Percentiles rank a stretch among this genome's conserved stretches.
phyloP scores from a whole-genome alignment of 140 eudicot genomes.

The Oenanthe javanica region DNA sequence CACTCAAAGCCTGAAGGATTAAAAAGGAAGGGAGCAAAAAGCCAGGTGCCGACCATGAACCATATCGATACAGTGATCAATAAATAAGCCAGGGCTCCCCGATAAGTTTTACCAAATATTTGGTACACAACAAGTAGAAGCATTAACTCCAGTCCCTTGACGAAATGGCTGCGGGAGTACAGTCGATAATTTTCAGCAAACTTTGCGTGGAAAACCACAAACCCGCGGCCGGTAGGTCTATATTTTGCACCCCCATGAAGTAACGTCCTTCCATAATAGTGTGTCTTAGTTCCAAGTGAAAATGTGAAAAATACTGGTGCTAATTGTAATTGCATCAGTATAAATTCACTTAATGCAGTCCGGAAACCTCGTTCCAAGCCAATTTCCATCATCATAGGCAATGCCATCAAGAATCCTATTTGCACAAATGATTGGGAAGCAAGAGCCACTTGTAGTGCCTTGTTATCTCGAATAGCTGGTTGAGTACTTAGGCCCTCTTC shows the following conservation, averaged over 20 bases:
- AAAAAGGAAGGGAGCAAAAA: constrained; percentile 83
- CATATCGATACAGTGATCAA: constrained; percentile 69
- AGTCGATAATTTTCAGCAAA: constrained; percentile 86
- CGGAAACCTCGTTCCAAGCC: constrained; percentile 73
- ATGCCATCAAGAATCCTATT: constrained; percentile 70
- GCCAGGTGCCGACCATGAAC: constrained; percentile 94
- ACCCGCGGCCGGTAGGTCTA: constrained; percentile 84
- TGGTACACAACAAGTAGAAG: constrained; percentile 64
- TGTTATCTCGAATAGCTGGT: constrained; percentile 50
- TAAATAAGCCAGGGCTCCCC: constrained; percentile 59
- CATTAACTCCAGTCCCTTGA: constrained; percentile 80
- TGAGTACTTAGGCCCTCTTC: constrained; percentile 46
- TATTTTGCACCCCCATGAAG: constrained; percentile 93
- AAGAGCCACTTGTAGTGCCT: constrained; percentile 71
- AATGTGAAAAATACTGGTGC: constrained; percentile 78
- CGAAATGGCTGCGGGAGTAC: constrained; percentile 83
- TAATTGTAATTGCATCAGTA: constrained; percentile 65
- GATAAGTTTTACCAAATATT: constrained; percentile 53
- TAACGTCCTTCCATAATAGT: constrained; percentile 72
- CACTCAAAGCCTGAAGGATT: constrained; percentile 95
- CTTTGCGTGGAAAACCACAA: constrained; percentile 84
- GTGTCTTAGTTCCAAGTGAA: constrained; percentile 83
- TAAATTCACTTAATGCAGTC: constrained; percentile 70
- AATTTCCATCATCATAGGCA: constrained; percentile 94
- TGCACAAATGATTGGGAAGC: constrained; percentile 85